Percentiles rank a stretch among this genome's conserved stretches.
phyloP scores from a whole-genome alignment of 805 yeast genomes.

The Saturnispora saitoi region DNA sequence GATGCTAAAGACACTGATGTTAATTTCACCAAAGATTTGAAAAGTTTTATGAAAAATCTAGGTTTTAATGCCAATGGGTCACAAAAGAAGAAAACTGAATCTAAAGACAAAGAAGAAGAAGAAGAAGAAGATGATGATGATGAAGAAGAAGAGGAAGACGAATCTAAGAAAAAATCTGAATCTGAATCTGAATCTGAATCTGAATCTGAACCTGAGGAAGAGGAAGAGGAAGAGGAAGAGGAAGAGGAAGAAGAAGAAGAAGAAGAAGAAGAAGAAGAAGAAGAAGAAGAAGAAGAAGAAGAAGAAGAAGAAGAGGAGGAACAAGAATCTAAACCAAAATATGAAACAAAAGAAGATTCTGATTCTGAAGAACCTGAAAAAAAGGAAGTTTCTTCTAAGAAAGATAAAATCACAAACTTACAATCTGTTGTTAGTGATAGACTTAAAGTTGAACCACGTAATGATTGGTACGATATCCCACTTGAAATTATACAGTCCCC shows the following conservation, averaged over 20 bases:
- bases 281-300: slow-evolving; percentile 27
- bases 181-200: slow-evolving; percentile 32
- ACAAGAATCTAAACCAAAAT: slow-evolving; percentile 26
- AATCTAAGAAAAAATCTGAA: slow-evolving; percentile 30
- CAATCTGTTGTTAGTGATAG: slow-evolving; percentile 49
- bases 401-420: slow-evolving; percentile 26
- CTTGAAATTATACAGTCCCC: slow-evolving; percentile 24
- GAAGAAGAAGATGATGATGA: slow-evolving; percentile 31
- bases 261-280: slow-evolving; percentile 25
- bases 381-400: slow-evolving; percentile 25
- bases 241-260: slow-evolving; percentile 29
- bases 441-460: slow-evolving; percentile 49
- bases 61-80: slow-evolving; percentile 45
- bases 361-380: slow-evolving; percentile 26
- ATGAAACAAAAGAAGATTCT: slow-evolving; percentile 25
- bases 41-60: slow-evolving; percentile 54
- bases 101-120: slow-evolving; percentile 28
- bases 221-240: slow-evolving; percentile 29
- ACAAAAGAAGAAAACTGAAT: slow-evolving; percentile 28
- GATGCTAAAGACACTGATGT: slow-evolving; percentile 38
- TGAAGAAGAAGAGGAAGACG: slow-evolving; percentile 28
- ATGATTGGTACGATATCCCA: slow-evolving; percentile 71
- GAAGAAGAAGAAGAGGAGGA: slow-evolving; percentile 24
- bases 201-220: slow-evolving; percentile 33
- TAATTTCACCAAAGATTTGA: slow-evolving; percentile 44